Base-by-base conservation (phyloP, 768 basidiomycete genomes). In the Amanita brunnescens region DNA sequence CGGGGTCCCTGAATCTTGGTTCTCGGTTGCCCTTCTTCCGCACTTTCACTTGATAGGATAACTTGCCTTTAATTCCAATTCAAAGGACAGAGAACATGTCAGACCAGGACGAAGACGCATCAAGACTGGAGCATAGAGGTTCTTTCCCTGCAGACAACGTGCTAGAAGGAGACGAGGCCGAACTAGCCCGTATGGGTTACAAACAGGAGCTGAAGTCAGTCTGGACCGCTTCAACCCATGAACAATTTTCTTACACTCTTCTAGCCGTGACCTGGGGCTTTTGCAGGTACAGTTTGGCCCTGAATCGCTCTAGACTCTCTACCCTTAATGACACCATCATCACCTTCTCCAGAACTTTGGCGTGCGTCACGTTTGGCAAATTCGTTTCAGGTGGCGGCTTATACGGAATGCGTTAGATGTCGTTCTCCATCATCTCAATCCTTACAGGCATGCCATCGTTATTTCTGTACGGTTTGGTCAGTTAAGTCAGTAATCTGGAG, bases 391-490 rank as follows among this genome's bases (percentile, higher is more conserved):
- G 16, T 23, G 37, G 14, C n/a, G 23, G 49, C 13, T 43, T 34
- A 49, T 44, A 5, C 38, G 16, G 20, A 47, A 33, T 10, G 8
- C 35, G 21, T 2, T 57, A 76, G 69, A 70, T 79, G 14, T 84
- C 82, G 0, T 88, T 88, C 65, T 83, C 81, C 7, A 83, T 90
- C 63, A 87, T 90, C 50, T 82, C 80, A 21, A 76, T 85, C 30
- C 81, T 86, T 49, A 87, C 85, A 10, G 85, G 85, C 0, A 74
- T 85, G 23, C 78, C 84, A 0, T 84, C 85, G 0, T 68, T 85
- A 23, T 87, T 87, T 57, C 60, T 77, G 38, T 87, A 79, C 65
- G 85, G 85, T 14, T 57, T 87, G 62, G 83, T 85, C 58, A 54
- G 80, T 67, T 20, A 21, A 12, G 35, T 55, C 26, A 29, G 26